Evolutionary conservation across 2,329 filamentous ascomycete species (phyloP).

Genomic region (Plectosphaerella plurivora): DNA sequence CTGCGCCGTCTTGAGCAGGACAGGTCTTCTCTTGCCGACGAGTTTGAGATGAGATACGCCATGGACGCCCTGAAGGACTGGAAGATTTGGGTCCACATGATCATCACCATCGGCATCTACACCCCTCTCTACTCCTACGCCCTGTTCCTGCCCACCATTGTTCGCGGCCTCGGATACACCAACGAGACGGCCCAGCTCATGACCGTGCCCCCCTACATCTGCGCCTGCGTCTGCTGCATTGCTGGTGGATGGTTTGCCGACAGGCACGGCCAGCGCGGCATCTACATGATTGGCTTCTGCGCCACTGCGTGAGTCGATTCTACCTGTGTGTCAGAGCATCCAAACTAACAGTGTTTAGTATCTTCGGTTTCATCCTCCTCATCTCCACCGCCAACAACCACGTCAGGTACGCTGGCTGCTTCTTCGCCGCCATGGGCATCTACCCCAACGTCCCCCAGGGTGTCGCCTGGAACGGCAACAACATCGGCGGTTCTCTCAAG

Average conservation of each 20-base stretch:
- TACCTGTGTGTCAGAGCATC: neutral
- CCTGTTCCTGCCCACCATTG: conserved; percentile 30
- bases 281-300: conserved; percentile 33
- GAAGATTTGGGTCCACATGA: conserved; percentile 50
- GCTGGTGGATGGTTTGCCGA: conserved; percentile 16
- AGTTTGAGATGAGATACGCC: conserved; percentile 51
- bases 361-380: conserved; percentile 39
- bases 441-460: conserved; percentile 53
- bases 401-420: conserved; percentile 44
- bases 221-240: conserved; percentile 30
- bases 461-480: conserved; percentile 56
- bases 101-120: conserved; percentile 21
- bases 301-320: conserved; percentile 23
- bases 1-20: conserved; percentile 36
- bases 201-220: conserved; percentile 31
- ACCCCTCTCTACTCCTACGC: conserved; percentile 29
- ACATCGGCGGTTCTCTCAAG: conserved; percentile 51
- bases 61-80: conserved; percentile 55
- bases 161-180: conserved; percentile 29
- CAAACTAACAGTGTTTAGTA: conserved; percentile 13
- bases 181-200: conserved; percentile 31
- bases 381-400: conserved; percentile 27
- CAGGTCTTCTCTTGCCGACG: conserved; percentile 46
- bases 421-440: conserved; percentile 39
- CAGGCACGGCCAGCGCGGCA: conserved; percentile 23